Evolutionary conservation across 768 basidiomycete genomes (phyloP).

Genomic region (Termitomyces sp.): DNA sequence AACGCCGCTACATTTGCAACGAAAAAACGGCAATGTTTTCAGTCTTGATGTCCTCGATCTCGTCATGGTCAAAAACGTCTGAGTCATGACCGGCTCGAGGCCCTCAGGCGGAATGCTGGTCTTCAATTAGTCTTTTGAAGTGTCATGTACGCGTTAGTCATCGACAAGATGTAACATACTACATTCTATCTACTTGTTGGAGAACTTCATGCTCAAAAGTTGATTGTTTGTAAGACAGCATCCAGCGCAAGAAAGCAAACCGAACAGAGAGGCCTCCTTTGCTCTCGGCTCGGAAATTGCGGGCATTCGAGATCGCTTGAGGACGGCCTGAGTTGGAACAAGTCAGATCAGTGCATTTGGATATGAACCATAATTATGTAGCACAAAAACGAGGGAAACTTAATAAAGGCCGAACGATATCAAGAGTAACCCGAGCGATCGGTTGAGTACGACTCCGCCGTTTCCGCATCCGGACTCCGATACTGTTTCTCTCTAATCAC

Average conservation of each 20-base stretch:
- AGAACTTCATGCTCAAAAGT: neutral
- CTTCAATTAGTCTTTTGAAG: neutral
- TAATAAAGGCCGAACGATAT: no score
- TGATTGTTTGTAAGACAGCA: neutral
- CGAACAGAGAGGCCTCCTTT: neutral
- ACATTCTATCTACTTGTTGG: no score
- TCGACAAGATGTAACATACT: neutral
- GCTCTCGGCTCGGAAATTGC: no score
- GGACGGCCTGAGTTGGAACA: neutral
- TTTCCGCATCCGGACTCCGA: no score
- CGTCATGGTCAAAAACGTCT: neutral
- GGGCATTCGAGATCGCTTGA: neutral
- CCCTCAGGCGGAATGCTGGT: neutral
- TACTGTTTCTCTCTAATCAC: neutral
- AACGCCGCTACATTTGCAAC: neutral
- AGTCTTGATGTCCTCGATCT: neutral
- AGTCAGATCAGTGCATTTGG: no score
- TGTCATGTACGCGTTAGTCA: no score
- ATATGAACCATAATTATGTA: no score
- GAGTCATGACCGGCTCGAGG: neutral
- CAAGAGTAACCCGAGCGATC: no score
- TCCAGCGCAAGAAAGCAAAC: neutral
- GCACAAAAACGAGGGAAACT: no score
- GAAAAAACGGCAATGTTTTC: neutral
- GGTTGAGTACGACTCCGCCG: no score